These are phyloP conservation scores for Zygosaccharomyces sapae DNA, from an alignment of 1,139 yeast species.

Conservation along the genomic window DNA sequence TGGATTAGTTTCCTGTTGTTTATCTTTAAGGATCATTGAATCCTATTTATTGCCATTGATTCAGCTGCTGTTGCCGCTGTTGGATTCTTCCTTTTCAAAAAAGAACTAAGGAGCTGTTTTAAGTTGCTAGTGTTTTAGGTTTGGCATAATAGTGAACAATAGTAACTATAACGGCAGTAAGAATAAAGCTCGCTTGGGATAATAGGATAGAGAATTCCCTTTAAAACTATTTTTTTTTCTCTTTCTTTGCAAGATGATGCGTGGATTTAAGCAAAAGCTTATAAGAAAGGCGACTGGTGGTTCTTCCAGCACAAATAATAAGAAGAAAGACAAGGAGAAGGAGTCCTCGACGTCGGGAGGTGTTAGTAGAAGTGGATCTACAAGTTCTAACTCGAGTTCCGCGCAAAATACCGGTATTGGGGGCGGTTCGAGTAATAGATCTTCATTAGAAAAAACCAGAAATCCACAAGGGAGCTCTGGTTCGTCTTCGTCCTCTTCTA, in stretches of 20 bases:
- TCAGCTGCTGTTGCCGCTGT: constrained; percentile 1
- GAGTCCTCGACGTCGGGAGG: constrained; percentile 9
- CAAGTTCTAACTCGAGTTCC: constrained; percentile 6
- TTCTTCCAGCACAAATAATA: constrained; percentile 26
- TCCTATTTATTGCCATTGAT: not conserved
- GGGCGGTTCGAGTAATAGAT: constrained; percentile 1
- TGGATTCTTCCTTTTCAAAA: not conserved
- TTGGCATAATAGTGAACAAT: not conserved
- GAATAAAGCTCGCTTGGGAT: not conserved
- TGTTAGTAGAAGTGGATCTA: constrained; percentile 10
- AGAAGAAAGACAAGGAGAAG: constrained; percentile 29
- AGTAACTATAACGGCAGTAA: not conserved
- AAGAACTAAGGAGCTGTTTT: not conserved
- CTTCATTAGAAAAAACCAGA: not conserved
- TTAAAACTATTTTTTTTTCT: not conserved
- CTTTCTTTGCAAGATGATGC: constrained; percentile 40
- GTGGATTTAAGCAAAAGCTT: constrained; percentile 43
- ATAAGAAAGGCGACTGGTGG: constrained; percentile 36
- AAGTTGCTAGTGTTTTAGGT: not conserved
- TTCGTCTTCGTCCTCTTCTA: constrained; percentile 3
- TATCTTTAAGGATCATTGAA: not conserved
- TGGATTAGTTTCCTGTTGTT: not conserved
- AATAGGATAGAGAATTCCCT: not conserved
- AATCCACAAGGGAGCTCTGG: not conserved
- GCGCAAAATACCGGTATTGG: constrained; percentile 3